phyloP scores from a whole-genome alignment of 495 filamentous ascomycete genomes.

The Evansstolkia leycettana region DNA sequence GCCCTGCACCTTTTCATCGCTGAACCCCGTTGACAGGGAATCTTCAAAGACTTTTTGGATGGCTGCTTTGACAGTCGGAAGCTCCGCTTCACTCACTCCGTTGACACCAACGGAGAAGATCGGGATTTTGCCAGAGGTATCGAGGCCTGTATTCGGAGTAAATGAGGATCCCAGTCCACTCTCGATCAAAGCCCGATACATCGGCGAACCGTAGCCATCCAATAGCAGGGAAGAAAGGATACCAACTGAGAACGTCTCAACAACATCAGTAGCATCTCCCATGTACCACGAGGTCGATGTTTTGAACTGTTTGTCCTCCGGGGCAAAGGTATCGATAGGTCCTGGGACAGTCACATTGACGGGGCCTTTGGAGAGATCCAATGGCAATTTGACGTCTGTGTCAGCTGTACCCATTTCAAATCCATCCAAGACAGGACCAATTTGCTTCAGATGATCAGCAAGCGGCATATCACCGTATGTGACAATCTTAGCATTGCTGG shows the following conservation, averaged over 20 bases:
- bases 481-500: slow-evolving; percentile 87
- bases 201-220: slow-evolving; percentile 88
- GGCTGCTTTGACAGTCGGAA: slow-evolving; percentile 60
- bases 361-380: slow-evolving; percentile 56
- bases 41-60: slow-evolving; percentile 57
- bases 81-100: slow-evolving; percentile 68
- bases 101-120: slow-evolving; percentile 86
- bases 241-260: slow-evolving; percentile 76
- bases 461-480: slow-evolving; percentile 94
- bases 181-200: slow-evolving; percentile 86
- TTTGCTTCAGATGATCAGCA: slow-evolving; percentile 60
- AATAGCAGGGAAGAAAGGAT: slow-evolving; percentile 72
- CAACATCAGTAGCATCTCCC: slow-evolving; percentile 64
- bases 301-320: slow-evolving; percentile 78
- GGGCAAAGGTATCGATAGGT: slow-evolving; percentile 78
- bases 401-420: slow-evolving; percentile 63
- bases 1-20: slow-evolving; percentile 78
- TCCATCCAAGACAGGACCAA: slow-evolving; percentile 54
- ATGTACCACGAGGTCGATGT: slow-evolving; percentile 88
- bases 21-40: slow-evolving; percentile 62
- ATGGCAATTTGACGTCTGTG: slow-evolving; percentile 59
- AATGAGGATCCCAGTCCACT: slow-evolving; percentile 84
- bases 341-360: slow-evolving; percentile 59
- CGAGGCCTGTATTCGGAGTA: slow-evolving; percentile 86
- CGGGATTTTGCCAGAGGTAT: slow-evolving; percentile 58